phyloP scores from a whole-genome alignment of 305 asterid genomes.

The Rubia balearica region DNA sequence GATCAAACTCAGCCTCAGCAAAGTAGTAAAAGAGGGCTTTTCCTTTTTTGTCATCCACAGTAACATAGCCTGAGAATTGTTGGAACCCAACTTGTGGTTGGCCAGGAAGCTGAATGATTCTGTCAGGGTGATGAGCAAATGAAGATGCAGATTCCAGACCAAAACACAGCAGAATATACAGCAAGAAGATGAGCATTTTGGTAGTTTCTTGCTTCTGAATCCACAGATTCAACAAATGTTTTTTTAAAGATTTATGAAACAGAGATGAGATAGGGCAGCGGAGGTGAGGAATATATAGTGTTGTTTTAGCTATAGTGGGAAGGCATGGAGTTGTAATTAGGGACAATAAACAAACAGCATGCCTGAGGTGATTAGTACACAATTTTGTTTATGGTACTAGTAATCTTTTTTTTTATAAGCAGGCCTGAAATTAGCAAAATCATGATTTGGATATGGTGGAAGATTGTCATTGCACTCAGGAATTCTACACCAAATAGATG shows the following conservation, averaged over 20 bases:
- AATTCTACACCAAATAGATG: background rate
- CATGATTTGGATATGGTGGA: conserved; percentile 12
- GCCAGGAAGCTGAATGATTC: conserved; percentile 47
- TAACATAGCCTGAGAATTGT: conserved; percentile 57
- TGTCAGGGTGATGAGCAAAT: conserved; percentile 39
- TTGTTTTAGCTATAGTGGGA: conserved; percentile 20
- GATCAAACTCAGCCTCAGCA: conserved; percentile 52
- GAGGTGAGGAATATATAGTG: conserved; percentile 19
- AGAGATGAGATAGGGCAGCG: background rate
- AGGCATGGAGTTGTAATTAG: conserved; percentile 34
- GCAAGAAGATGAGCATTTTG: conserved; percentile 27
- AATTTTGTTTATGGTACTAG: conserved; percentile 16
- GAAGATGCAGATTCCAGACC: conserved; percentile 24
- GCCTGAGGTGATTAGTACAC: conserved; percentile 13
- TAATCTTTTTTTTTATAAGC: conserved; percentile 17
- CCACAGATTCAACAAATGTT: conserved; percentile 12
- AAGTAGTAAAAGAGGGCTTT: conserved; percentile 60
- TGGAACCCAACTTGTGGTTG: conserved; percentile 52
- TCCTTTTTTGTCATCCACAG: conserved; percentile 43
- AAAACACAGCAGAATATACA: conserved; percentile 30
- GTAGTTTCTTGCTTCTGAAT: conserved; percentile 14
- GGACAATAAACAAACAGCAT: conserved; percentile 34
- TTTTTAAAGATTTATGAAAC: conserved; percentile 2
- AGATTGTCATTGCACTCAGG: conserved; percentile 2
- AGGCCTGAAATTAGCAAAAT: conserved; percentile 17